These are phyloP conservation scores for Candida ulmi DNA, from an alignment of 805 yeast species.

Conservation along the genomic window DNA sequence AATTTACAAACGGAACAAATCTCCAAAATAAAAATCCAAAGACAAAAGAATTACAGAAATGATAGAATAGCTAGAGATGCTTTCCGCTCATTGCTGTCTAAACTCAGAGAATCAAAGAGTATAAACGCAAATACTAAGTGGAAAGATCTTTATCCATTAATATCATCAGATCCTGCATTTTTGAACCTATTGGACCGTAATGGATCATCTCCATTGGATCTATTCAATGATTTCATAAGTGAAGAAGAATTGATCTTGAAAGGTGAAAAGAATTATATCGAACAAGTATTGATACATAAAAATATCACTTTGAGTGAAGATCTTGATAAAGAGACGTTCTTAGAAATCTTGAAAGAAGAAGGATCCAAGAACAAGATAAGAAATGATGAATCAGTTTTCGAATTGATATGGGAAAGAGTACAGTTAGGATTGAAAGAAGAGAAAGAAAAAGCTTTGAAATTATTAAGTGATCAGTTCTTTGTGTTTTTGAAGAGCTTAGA, in stretches of 20 bases:
- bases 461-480: conserved; percentile 20
- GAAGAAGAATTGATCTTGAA: conserved; percentile 50
- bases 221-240: conserved; percentile 71
- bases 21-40: conserved; percentile 17
- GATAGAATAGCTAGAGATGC: conserved; percentile 66
- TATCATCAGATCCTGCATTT: conserved; percentile 55
- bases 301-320: conserved; percentile 21
- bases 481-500: conserved; percentile 7
- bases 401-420: conserved; percentile 24
- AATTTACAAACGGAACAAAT: conserved; percentile 24
- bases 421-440: conserved; percentile 21
- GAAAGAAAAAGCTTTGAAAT: conserved; percentile 18
- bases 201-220: conserved; percentile 74
- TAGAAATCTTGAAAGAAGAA: conserved; percentile 12
- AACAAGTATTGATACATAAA: conserved; percentile 39
- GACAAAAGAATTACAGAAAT: conserved; percentile 38
- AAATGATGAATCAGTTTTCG: conserved; percentile 24
- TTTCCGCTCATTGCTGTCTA: conserved; percentile 43
- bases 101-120: conserved; percentile 24
- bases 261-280: conserved; percentile 55
- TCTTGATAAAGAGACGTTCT: conserved; percentile 13
- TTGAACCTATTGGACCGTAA: conserved; percentile 60
- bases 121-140: conserved; percentile 53
- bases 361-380: conserved; percentile 15
- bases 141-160: conserved; percentile 43